Evolutionary conservation across 108 stramenopile genomes (phyloP).

Genomic region (Fistulifera pelliculosa): DNA sequence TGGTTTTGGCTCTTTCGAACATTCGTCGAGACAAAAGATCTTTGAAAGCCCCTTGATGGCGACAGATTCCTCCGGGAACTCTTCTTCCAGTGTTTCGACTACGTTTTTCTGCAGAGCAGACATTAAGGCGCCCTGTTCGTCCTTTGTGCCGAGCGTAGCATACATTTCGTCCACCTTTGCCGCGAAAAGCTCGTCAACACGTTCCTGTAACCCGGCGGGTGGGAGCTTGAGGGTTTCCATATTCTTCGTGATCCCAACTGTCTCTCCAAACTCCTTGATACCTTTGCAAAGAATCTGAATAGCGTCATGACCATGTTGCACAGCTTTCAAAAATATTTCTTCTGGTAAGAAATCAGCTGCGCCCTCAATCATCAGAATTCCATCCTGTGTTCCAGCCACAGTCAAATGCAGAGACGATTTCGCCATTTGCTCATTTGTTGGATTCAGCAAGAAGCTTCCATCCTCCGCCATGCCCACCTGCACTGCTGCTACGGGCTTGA

Average conservation of each 20-base stretch:
- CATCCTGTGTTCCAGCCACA: constrained; percentile 85
- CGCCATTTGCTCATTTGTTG: constrained; percentile 61
- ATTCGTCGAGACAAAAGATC: constrained; percentile 57
- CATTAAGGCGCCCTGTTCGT: constrained; percentile 35
- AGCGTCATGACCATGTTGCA: constrained; percentile 74
- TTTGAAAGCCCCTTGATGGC: constrained; percentile 57
- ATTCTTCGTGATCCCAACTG: constrained; percentile 51
- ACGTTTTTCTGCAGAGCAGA: constrained; percentile 35
- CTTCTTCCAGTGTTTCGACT: constrained; percentile 33
- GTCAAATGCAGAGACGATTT: constrained; percentile 51
- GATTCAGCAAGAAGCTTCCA: constrained; percentile 53
- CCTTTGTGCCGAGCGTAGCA: constrained; percentile 36
- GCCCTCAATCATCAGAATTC: constrained; percentile 92
- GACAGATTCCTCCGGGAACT: constrained; percentile 35
- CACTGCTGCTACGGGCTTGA: constrained; percentile 67
- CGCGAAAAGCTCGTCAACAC: constrained; percentile 44
- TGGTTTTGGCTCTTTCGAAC: constrained; percentile 37
- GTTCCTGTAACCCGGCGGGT: constrained; percentile 44
- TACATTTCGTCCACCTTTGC: constrained; percentile 33
- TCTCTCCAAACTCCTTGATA: constrained; percentile 48
- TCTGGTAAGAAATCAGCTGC: constrained; percentile 87
- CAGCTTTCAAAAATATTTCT: constrained; percentile 73
- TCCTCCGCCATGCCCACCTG: constrained; percentile 62
- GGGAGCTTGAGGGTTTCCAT: constrained; percentile 38
- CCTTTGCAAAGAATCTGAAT: constrained; percentile 72